Conservation (phyloP, 1,284 basidiomycete genomes). For the Ceratobasidium sp. region DNA sequence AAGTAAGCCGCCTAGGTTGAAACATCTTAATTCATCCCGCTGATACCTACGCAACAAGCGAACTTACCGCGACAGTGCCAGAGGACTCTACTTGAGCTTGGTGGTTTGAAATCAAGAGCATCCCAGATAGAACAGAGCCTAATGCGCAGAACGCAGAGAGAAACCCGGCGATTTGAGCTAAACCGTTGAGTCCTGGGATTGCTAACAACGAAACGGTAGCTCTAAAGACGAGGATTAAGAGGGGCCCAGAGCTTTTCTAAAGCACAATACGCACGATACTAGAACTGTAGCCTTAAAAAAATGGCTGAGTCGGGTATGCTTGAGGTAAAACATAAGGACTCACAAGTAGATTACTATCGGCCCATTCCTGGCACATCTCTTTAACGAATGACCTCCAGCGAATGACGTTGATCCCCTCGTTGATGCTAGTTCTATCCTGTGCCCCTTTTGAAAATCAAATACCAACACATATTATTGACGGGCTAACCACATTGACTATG, state of each 20-base stretch:
- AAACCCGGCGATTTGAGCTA: neutral
- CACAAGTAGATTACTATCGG: slow-evolving; percentile 4
- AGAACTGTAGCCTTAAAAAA: slow-evolving; percentile 1
- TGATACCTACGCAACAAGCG: neutral
- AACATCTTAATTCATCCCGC: neutral
- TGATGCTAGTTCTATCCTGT: neutral
- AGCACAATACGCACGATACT: slow-evolving; percentile 1
- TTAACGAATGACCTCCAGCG: neutral
- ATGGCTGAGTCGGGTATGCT: neutral
- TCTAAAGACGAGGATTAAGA: neutral
- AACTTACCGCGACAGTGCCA: neutral
- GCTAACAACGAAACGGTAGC: slow-evolving; percentile 5
- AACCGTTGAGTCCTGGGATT: neutral
- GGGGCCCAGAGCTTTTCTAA: neutral
- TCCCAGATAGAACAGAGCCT: slow-evolving; percentile 1
- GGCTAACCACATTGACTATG: neutral
- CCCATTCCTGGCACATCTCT: slow-evolving; percentile 8
- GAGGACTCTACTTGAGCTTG: slow-evolving; percentile 1
- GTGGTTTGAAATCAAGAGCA: neutral
- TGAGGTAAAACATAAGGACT: neutral
- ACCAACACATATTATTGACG: neutral
- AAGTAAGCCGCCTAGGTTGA: neutral
- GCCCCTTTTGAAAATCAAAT: neutral
- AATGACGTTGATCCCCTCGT: slow-evolving; percentile 1
- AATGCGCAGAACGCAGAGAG: slow-evolving; percentile 5